Conservation (phyloP, 805 yeast species). For the Priceomyces medius region DNA sequence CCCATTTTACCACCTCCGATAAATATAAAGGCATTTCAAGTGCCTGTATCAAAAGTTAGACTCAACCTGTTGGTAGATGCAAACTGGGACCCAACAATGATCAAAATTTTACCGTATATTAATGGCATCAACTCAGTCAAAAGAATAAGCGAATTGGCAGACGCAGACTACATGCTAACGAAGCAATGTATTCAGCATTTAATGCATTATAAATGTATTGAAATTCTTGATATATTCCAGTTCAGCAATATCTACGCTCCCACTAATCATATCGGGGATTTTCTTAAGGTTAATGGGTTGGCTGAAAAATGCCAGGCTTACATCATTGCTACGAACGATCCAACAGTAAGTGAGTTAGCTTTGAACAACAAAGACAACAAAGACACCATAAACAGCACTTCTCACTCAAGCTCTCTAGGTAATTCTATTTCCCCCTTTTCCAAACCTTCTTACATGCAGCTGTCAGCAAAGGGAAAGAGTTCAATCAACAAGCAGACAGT, state of each 20-base stretch:
- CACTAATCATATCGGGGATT: conserved; percentile 69
- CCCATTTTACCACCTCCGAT: conserved; percentile 86
- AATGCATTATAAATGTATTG: conserved; percentile 83
- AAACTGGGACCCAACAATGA: conserved; percentile 97
- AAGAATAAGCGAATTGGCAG: conserved; percentile 72
- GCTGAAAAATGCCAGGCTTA: conserved; percentile 85
- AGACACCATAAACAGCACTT: background rate
- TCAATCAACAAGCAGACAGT: conserved; percentile 12
- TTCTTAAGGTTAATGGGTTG: conserved; percentile 60
- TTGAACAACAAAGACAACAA: background rate
- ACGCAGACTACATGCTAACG: conserved; percentile 76
- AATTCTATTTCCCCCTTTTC: conserved; percentile 13
- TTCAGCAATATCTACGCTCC: conserved; percentile 87
- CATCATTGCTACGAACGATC: conserved; percentile 45
- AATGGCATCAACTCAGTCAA: conserved; percentile 85
- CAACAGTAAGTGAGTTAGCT: conserved; percentile 8
- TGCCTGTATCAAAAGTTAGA: conserved; percentile 86
- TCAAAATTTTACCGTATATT: conserved; percentile 79
- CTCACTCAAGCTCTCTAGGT: conserved; percentile 4
- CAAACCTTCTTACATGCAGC: conserved; percentile 10
- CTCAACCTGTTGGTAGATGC: conserved; percentile 73
- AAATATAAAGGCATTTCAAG: conserved; percentile 74
- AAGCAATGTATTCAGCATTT: conserved; percentile 88
- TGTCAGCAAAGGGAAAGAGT: conserved; percentile 5
- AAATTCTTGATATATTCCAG: conserved; percentile 83